A percentile compares a stretch with the other conserved stretches of the same genome.
phyloP scores from a whole-genome alignment of 768 basidiomycete species.

The Psilocybe azurescens region DNA sequence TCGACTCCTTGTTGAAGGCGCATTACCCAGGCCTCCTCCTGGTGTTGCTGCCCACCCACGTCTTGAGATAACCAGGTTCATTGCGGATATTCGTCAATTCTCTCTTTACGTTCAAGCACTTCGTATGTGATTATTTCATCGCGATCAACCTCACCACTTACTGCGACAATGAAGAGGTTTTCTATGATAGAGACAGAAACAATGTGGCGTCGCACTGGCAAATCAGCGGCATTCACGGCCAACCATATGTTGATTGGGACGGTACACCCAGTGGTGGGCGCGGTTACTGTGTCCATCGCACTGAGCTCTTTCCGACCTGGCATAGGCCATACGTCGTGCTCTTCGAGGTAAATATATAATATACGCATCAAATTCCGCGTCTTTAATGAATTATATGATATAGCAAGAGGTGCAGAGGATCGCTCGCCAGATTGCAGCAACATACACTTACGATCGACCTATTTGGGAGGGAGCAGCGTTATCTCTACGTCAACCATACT shows the following conservation, averaged over 20 bases:
- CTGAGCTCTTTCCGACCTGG: slow-evolving; percentile 59
- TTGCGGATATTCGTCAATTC: too few relatives aligned
- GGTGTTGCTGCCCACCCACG: too few relatives aligned
- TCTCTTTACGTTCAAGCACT: too few relatives aligned
- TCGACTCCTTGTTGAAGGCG: too few relatives aligned
- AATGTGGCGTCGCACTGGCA: slow-evolving; percentile 37
- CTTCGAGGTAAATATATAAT: slow-evolving; percentile 43
- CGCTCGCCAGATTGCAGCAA: slow-evolving; percentile 45
- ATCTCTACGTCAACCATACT: slow-evolving; percentile 22
- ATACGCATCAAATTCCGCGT: too few relatives aligned
- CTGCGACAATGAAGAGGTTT: slow-evolving; percentile 22
- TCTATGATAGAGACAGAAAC: slow-evolving; percentile 30
- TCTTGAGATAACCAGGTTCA: too few relatives aligned
- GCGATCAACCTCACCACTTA: too few relatives aligned
- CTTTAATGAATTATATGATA: not conserved
- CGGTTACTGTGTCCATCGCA: slow-evolving; percentile 61
- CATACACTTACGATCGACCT: slow-evolving; percentile 36
- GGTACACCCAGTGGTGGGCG: slow-evolving; percentile 34
- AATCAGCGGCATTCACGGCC: slow-evolving; percentile 43
- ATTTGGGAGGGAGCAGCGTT: slow-evolving; percentile 38
- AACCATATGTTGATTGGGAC: slow-evolving; percentile 51
- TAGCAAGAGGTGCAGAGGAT: slow-evolving; percentile 53
- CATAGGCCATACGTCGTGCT: slow-evolving; percentile 58
- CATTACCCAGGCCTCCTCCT: too few relatives aligned
- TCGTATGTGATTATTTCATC: too few relatives aligned